A percentile compares a stretch with the other conserved stretches of the same genome.
These are phyloP conservation scores for Starmerella asiatica DNA, from an alignment of 805 yeast genomes.

Conservation along the genomic window DNA sequence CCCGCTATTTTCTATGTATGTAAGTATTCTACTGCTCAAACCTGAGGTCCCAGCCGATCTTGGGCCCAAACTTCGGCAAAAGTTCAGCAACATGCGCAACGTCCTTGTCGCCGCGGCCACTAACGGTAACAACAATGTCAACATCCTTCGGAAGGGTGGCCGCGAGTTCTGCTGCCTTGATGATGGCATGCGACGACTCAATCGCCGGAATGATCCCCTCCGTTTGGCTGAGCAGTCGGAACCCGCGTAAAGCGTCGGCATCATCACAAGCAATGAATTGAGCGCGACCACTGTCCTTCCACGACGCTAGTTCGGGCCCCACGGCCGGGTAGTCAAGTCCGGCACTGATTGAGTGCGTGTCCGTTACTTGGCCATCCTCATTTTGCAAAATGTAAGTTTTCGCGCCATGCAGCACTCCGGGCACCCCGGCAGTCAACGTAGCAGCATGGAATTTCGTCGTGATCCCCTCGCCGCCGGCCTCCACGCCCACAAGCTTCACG, in stretches of 20 bases:
- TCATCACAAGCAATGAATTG: conserved; percentile 84
- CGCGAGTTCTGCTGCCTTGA: conserved; percentile 81
- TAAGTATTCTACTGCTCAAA: conserved; percentile 33
- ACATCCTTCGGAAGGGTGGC: conserved; percentile 66
- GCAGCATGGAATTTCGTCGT: conserved; percentile 87
- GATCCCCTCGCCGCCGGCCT: conserved; percentile 97
- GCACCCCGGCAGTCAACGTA: conserved; percentile 83
- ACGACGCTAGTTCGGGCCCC: conserved; percentile 91
- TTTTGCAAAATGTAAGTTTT: conserved; percentile 86
- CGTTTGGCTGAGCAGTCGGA: conserved; percentile 71
- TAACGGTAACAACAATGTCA: conserved; percentile 73
- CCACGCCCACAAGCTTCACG: conserved; percentile 82
- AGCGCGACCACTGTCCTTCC: conserved; percentile 93
- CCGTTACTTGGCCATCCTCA: conserved; percentile 88
- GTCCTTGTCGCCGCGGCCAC: conserved; percentile 99
- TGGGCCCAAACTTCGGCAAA: conserved; percentile 76
- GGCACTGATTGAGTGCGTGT: conserved; percentile 95
- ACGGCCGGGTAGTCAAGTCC: conserved; percentile 99
- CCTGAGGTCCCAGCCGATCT: conserved; percentile 92
- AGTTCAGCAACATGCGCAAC: conserved; percentile 95
- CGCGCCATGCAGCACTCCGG: conserved; percentile 98
- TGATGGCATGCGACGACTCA: conserved; percentile 93
- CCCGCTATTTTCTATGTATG: neutral
- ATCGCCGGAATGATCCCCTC: conserved; percentile 99
- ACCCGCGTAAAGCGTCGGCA: conserved; percentile 87